Base-by-base conservation (phyloP, 2,329 filamentous ascomycete species). In the Pestalotiopsis fici region DNA sequence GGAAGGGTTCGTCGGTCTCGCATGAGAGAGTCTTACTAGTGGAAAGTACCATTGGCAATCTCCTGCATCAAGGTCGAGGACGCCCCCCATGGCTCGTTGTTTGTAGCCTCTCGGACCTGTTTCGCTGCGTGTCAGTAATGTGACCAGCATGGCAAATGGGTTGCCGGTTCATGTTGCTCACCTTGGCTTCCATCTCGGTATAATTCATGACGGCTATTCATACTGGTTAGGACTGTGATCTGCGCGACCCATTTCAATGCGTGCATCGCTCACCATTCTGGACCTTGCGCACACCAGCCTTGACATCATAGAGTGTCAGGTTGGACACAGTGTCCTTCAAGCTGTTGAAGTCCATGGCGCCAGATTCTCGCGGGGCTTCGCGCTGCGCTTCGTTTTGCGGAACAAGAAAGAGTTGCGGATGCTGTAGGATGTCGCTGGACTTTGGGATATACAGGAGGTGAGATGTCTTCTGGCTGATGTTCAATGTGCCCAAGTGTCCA, bases 21-120 rank as follows among this genome's bases (percentile, higher is more conserved):
- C 62, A 61, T 12, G 12, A 43, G 63, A 50, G 62, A 39, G 35
- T 83, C 93, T 77, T 85, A 98, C 96, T 98, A 99, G 83, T 95
- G 98, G 83, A 97, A 97, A 68, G 96, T 99, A 76, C 90, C 96
- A 81, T 95, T 97, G 81, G 96, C 94, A 80, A 99, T 99, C 82
- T 99, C 96, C 82, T 98, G 95, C 95, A 98, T 97, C 76, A 92
- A 79, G 12, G 92, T 93, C 28, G 91, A 91, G 13, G 91, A 93
- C 63, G 91, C 90, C 71, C 95, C 96, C 96, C 96, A 99, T 67
- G 96, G 96, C 81, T 99, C 96, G 80, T 98, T 98, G 83, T 99
- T 99, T 47, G 96, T 99, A 35, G 96, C 96, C 86, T 99, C 96
- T 81, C 96, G 92, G 72, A 98, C 94, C 92, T 96, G 74, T 65